Conservation (phyloP, 2,329 filamentous ascomycete species). For the Peltaster fructicola region DNA sequence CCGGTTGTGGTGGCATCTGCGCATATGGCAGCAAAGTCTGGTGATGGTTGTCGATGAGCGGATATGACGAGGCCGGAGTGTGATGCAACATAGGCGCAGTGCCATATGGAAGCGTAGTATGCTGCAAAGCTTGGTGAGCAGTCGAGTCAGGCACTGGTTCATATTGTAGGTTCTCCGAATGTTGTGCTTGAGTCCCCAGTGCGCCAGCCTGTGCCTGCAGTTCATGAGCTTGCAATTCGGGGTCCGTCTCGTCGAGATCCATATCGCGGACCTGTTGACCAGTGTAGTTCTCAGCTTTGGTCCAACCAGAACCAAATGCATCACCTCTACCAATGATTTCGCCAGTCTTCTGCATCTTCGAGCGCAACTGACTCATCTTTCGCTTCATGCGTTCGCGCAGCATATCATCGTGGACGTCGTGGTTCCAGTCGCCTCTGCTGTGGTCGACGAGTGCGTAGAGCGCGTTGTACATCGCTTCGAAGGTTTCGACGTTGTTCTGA, state of each 20-base stretch:
- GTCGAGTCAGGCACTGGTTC: constrained; percentile 8
- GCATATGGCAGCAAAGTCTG: constrained; percentile 12
- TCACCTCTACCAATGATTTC: constrained; percentile 18
- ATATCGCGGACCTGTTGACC: constrained; percentile 15
- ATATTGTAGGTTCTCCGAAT: constrained; percentile 13
- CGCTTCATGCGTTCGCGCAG: constrained; percentile 21
- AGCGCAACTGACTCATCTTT: constrained; percentile 21
- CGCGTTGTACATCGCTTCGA: constrained; percentile 19
- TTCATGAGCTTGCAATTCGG: constrained; percentile 3
- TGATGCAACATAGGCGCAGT: constrained; percentile 10
- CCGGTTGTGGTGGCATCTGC: constrained; percentile 9
- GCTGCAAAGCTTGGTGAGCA: constrained; percentile 7
- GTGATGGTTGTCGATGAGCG: constrained; percentile 11
- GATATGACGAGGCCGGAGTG: constrained; percentile 9
- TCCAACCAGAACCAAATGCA: constrained; percentile 17
- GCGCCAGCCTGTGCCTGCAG: constrained; percentile 2
- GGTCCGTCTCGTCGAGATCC: constrained; percentile 1
- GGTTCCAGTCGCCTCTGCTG: constrained; percentile 18
- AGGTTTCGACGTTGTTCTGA: constrained; percentile 15
- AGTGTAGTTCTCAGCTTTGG: constrained; percentile 17
- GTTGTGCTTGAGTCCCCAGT: constrained; percentile 3
- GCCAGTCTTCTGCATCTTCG: constrained; percentile 22
- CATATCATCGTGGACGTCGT: constrained; percentile 18
- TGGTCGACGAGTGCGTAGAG: constrained; percentile 20
- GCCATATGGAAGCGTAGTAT: constrained; percentile 6